A percentile compares a stretch with the other conserved stretches of the same genome.
phyloP scores from a whole-genome alignment of 2,329 filamentous ascomycete species.

The Monosporascus sp. region DNA sequence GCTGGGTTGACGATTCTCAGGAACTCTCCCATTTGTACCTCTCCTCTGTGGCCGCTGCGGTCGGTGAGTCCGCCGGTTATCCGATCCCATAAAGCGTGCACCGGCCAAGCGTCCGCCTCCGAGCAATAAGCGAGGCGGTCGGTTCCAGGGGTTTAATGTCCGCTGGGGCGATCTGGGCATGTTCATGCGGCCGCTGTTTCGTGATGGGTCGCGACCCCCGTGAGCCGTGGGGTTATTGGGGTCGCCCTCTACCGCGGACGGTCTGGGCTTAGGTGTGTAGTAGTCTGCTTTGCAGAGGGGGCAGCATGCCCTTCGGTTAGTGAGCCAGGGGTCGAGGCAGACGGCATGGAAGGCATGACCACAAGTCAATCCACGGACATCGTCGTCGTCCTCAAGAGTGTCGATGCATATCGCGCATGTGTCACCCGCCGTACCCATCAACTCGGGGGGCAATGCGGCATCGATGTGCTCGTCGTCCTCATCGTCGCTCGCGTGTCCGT shows the following conservation, averaged over 20 bases:
- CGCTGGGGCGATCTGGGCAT: slow-evolving; percentile 37
- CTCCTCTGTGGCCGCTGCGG: slow-evolving; percentile 11
- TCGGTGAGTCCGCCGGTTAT: slow-evolving; percentile 7
- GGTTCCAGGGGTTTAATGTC: slow-evolving; percentile 30
- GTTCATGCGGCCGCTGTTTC: slow-evolving; percentile 40
- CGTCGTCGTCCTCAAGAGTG: slow-evolving; percentile 87
- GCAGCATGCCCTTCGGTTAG: slow-evolving; percentile 88
- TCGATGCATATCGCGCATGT: slow-evolving; percentile 97
- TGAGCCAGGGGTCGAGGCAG: slow-evolving; percentile 95
- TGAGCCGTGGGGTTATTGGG: slow-evolving; percentile 23
- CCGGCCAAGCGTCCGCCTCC: slow-evolving; percentile 6
- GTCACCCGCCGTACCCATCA: slow-evolving; percentile 77
- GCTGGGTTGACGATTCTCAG: slow-evolving; percentile 2
- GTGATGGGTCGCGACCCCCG: slow-evolving; percentile 23
- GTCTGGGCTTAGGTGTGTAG: slow-evolving; percentile 85
- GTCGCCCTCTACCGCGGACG: slow-evolving; percentile 40
- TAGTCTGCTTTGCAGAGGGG: slow-evolving; percentile 98
- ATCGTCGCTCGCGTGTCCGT: slow-evolving; percentile 34
- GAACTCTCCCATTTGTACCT: slow-evolving; percentile 7
- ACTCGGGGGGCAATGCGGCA: slow-evolving; percentile 73
- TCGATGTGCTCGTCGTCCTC: slow-evolving; percentile 79
- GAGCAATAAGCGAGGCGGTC: slow-evolving; percentile 21
- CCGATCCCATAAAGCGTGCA: slow-evolving; percentile 12
- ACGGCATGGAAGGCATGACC: slow-evolving; percentile 98
- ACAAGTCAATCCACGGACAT: slow-evolving; percentile 87